Conservation (phyloP, 78 protist species). For the Ministeria vibrans region DNA sequence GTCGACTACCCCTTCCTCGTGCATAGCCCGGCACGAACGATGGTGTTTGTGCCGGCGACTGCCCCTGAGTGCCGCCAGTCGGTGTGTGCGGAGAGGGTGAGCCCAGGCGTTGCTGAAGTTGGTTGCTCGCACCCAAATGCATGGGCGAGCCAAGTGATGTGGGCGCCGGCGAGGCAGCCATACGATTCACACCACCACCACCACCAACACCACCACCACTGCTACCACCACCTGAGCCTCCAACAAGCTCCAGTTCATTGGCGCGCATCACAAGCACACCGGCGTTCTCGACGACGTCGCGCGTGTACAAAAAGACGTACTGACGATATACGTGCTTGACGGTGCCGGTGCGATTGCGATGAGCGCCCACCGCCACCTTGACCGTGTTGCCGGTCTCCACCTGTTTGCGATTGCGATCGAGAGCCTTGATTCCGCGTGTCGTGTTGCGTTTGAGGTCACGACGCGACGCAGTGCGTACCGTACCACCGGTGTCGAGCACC, state of each 20-base stretch:
- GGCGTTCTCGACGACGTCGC: conserved; percentile 46
- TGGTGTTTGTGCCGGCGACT: too few relatives aligned
- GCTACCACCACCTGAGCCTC: too few relatives aligned
- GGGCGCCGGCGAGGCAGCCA: too few relatives aligned
- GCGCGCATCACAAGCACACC: conserved; percentile 48
- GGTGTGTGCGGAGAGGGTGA: too few relatives aligned
- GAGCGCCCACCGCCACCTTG: neutral
- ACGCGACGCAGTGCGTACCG: too few relatives aligned
- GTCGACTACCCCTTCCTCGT: conserved; percentile 9
- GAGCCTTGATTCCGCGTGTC: conserved; percentile 17
- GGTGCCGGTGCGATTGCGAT: conserved; percentile 30
- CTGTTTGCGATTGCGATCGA: conserved; percentile 37
- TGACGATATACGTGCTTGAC: conserved; percentile 41
- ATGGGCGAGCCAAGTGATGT: too few relatives aligned
- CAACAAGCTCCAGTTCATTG: conserved; percentile 14
- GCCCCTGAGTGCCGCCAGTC: too few relatives aligned
- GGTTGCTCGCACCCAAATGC: too few relatives aligned
- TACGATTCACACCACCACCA: too few relatives aligned
- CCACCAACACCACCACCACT: too few relatives aligned
- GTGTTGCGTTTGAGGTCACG: conserved; percentile 45
- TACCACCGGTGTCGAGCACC: conserved; percentile 32
- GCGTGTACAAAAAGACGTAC: conserved; percentile 31
- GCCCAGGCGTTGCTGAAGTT: too few relatives aligned
- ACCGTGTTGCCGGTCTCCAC: conserved; percentile 20
- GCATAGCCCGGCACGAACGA: too few relatives aligned